Conservation (phyloP, 176 grass and related monocot species). For the Avena atlantica region DNA sequence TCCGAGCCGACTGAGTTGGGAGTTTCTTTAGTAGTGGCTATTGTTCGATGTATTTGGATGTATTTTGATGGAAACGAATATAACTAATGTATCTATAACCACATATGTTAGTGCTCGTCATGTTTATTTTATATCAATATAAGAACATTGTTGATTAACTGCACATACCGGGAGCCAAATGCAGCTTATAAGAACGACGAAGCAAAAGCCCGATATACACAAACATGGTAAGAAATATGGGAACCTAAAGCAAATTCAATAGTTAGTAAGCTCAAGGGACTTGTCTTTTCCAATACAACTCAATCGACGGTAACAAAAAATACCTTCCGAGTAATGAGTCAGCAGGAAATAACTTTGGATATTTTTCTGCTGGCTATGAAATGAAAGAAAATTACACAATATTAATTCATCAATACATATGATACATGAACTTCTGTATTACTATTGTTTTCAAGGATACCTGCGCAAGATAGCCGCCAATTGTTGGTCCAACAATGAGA, state of each 20-base stretch:
- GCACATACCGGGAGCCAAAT: slow-evolving; percentile 77
- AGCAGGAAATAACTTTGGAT: slow-evolving; percentile 57
- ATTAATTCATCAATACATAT: neutral
- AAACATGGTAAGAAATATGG: slow-evolving; percentile 80
- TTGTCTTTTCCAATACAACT: neutral
- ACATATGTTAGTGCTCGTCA: neutral
- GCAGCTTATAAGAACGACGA: slow-evolving; percentile 63
- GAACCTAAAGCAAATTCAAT: slow-evolving; percentile 52
- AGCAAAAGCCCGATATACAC: slow-evolving; percentile 53
- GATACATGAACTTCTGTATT: neutral
- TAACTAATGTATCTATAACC: neutral
- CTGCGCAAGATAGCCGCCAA: slow-evolving; percentile 76
- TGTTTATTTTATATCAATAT: neutral
- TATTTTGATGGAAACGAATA: neutral
- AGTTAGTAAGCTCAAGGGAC: neutral
- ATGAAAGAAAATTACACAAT: neutral
- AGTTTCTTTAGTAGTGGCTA: neutral
- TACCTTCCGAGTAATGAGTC: slow-evolving; percentile 79
- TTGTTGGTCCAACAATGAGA: slow-evolving; percentile 70
- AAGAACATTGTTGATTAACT: neutral
- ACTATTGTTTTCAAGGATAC: neutral
- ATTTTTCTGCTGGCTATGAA: slow-evolving; percentile 70
- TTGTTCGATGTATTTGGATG: neutral
- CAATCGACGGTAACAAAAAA: neutral
- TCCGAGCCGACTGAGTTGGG: neutral